Percentiles rank a stretch among this genome's conserved stretches.
Evolutionary conservation across 164 flowering plant genomes (phyloP).

Genomic region (Tetrastigma voinierianum): DNA sequence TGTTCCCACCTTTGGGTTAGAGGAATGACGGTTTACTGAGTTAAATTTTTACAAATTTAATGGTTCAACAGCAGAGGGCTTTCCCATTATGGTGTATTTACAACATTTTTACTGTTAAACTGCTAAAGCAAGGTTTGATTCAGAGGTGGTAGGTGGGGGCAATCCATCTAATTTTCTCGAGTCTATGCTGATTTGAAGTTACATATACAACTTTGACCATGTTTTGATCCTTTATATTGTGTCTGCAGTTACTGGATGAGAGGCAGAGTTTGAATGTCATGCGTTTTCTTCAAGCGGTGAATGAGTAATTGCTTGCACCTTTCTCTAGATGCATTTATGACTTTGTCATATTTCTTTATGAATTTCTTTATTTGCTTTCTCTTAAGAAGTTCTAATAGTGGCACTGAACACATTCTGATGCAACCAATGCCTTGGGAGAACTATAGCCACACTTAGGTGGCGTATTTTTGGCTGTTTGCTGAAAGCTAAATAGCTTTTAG

Average conservation of each 20-base stretch:
- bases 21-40: too few relatives aligned
- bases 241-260: conserved; percentile 53
- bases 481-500: too few relatives aligned
- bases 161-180: neutral
- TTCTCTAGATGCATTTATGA: neutral
- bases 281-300: conserved; percentile 66
- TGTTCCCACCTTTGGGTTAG: too few relatives aligned
- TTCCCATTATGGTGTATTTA: neutral
- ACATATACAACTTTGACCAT: neutral
- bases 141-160: neutral
- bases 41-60: too few relatives aligned
- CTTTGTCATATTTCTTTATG: neutral
- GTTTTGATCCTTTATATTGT: neutral
- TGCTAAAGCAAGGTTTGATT: neutral
- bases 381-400: too few relatives aligned
- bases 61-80: too few relatives aligned
- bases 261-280: conserved; percentile 59
- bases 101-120: neutral
- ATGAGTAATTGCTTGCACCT: conserved; percentile 34
- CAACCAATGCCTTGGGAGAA: too few relatives aligned
- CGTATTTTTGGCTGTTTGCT: too few relatives aligned
- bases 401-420: too few relatives aligned
- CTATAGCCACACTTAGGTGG: too few relatives aligned
- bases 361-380: neutral
- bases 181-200: neutral